Base-by-base conservation (phyloP, 208 protist genomes). In the Acanthamoeba sp. region DNA sequence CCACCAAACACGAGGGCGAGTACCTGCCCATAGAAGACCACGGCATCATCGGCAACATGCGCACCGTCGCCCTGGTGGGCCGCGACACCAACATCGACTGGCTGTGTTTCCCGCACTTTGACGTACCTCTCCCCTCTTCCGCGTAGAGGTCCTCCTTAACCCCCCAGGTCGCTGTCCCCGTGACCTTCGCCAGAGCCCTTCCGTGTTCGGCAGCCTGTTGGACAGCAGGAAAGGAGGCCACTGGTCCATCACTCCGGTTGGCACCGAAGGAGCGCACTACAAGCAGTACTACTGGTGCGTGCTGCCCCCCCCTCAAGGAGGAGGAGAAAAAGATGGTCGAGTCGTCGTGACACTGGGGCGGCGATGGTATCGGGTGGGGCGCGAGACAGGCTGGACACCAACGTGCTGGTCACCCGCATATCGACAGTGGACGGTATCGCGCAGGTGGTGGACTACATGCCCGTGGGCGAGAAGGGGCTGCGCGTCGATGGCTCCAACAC, bases 21-120 rank as follows among this genome's bases (percentile, higher is more conserved):
- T 97, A 97, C 87, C 95, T 95, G 80, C 89, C 94, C 52, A 97
- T 97, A n/a, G 95, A 97, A 62, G 93, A 95, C 57, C 89, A 96
- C 78, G 96, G 95, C 40, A 52, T 97, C 64, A 94, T 97, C 50
- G 96, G 96, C 50, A 97, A 97, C 80, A 96, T 96, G 95, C 32
- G 93, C 36, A 97, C 96, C 5, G 69, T 55, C 4, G 94, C 95
- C 40, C 59, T 97, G 0, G 76, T 97, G 10, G 94, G 93, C 10
- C 91, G 24, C 22, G 66, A 96, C 59, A 95, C 90, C 32, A 85
- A 64, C 36, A 96, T 97, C 40, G 95, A 96, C 76, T 96, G 94
- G 69, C 92, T 96, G 85, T 97, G 96, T 48, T 97, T 91, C 76
- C 96, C 96, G 10, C 57, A 96, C 89, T 96, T 97, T 50, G 95